Base-by-base conservation (phyloP, 1,284 basidiomycete genomes). In the Ustilago hordei region DNA sequence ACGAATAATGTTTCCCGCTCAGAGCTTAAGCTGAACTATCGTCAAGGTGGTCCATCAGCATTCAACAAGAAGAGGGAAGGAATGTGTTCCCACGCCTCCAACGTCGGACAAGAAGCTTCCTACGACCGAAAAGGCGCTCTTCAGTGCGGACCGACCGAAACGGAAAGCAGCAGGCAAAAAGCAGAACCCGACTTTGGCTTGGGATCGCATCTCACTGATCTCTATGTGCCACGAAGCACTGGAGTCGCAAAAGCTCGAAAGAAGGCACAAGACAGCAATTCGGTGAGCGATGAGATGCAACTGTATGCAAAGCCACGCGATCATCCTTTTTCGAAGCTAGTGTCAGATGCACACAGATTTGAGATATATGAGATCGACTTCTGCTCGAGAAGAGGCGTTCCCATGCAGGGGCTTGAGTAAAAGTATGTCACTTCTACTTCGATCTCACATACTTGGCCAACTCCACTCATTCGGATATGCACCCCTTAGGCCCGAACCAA, bases 331-430 rank as follows among this genome's bases (percentile, higher is more conserved):
- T 7, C 43, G 15, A 19, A 19, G 43, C 43, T 45, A 15, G 43
- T 45, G n/a, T 45, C 43, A 45, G n/a, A 45, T 1, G n/a, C n/a
- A 8, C n/a, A 45, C n/a, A 45, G 43, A 45, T 45, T 45, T 11
- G 19, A 45, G 43, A 45, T 19, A 45, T 8, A n/a, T 19, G 2
- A 19, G 39, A 43, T 43, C 39, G n/a, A 11, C 12, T 28, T 28
- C 23, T 28, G 19, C 31, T 52, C 31, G 50, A 31, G 50, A 52
- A 54, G 53, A 54, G 53, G 53, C 35, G 53, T 54, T 54, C 17
- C 5, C 8, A 54, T 54, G 53, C 53, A 54, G 35, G 53, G 53
- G 23, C 23, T 28, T 28, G 23, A 28, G 23, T 28, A 3, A 28
- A 28, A 28, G 23, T 28, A 28, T 28, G 23, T 28, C 23, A 28